Conservation (phyloP, 2,329 filamentous ascomycete genomes). For the Fusarium setosum region DNA sequence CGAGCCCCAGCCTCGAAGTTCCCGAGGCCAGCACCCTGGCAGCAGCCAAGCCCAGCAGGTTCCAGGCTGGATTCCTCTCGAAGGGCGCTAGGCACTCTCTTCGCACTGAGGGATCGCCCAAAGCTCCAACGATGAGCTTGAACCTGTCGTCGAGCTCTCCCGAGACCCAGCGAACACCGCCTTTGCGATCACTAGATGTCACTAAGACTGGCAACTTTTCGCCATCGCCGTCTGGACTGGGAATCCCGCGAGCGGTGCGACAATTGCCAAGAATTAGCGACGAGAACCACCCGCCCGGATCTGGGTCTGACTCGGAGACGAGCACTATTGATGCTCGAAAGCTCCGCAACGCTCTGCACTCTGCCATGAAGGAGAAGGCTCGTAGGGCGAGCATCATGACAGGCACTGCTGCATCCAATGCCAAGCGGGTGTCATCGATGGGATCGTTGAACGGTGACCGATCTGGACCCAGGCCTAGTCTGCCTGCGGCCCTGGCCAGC, state of each 20-base stretch:
- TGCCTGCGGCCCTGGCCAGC: slow-evolving; percentile 59
- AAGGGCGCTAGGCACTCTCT: slow-evolving; percentile 56
- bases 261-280: slow-evolving; percentile 54
- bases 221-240: slow-evolving; percentile 51
- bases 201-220: slow-evolving; percentile 63
- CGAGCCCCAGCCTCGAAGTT: slow-evolving; percentile 70
- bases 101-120: slow-evolving; percentile 68
- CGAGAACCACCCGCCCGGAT: slow-evolving; percentile 64
- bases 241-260: slow-evolving; percentile 48
- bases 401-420: slow-evolving; percentile 49
- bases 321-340: slow-evolving; percentile 64
- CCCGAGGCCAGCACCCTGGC: slow-evolving; percentile 51
- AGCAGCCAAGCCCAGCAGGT: slow-evolving; percentile 74
- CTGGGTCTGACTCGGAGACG: slow-evolving; percentile 62
- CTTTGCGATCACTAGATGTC: slow-evolving; percentile 63
- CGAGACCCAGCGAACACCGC: slow-evolving; percentile 48
- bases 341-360: slow-evolving; percentile 65
- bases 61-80: slow-evolving; percentile 89
- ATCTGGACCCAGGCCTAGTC: slow-evolving; percentile 45
- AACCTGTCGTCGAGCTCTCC: slow-evolving; percentile 62
- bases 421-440: slow-evolving; percentile 59
- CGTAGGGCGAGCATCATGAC: slow-evolving; percentile 55
- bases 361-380: slow-evolving; percentile 59
- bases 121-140: slow-evolving; percentile 66
- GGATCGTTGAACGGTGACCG: slow-evolving; percentile 49